Base-by-base conservation (phyloP, 2,329 filamentous ascomycete species). In the Thyridium curvatum region DNA sequence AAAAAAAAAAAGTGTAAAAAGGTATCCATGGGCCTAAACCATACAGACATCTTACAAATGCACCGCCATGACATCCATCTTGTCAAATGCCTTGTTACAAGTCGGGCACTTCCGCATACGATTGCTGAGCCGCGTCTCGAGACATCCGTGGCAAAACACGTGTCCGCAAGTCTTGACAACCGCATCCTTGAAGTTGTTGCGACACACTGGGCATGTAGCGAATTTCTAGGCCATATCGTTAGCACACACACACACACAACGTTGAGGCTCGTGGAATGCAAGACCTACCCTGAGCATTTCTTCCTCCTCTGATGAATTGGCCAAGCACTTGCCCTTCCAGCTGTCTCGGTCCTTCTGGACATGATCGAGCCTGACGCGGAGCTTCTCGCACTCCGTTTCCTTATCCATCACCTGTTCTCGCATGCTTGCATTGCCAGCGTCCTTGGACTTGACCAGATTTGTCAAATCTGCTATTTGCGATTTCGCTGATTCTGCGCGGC, bases 91-190 rank as follows among this genome's bases (percentile, higher is more conserved):
- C 62, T 85, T 86, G 53, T 85, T 88, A 70, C 94, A 98, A 51
- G 87, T 91, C 3, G 93, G 93, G 55, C 93, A 98, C 62, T 97
- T 97, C 49, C 93, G 79, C 66, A 91, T 90, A 29, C 93, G 85
- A 54, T 93, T 94, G 34, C 79, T 80, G 45, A 96, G 81, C 41
- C 93, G 82, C 54, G 94, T 85, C 47, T 95, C 87, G 17, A 97
- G 85, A 58, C 93, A 98, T 35, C 81, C 75, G 55, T 83, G 82
- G 73, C 93, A 98, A 62, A 97, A 95, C 35, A 94, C 78, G 61
- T 98, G 93, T 2, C 93, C 93, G 60, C 93, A 98, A 1, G 86
- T 89, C 65, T 93, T 94, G 59, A 98, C 76, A 9, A 84, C 84
- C 1, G 90, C 94, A 56, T 97, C 88, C 64, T 97, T 97, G 68